A percentile compares a stretch with the other conserved stretches of the same genome.
These are phyloP conservation scores for Aureobasidium sp. DNA, from an alignment of 2,329 filamentous ascomycete species.

Conservation along the genomic window DNA sequence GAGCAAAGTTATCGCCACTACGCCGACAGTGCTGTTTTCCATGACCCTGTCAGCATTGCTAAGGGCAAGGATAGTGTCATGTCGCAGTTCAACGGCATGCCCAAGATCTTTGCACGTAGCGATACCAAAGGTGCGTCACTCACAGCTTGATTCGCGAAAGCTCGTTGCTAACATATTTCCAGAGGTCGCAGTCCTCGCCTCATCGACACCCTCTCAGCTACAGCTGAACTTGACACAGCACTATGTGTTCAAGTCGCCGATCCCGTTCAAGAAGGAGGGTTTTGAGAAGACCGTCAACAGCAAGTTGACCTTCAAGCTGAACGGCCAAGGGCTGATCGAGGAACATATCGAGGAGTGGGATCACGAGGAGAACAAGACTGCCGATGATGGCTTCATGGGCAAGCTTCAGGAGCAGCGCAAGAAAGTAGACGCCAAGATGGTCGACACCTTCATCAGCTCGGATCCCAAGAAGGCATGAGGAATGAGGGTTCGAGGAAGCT, in stretches of 20 bases:
- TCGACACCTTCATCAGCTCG: not conserved
- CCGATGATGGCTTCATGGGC: conserved; percentile 21
- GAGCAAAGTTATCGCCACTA: conserved; percentile 20
- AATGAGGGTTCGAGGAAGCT: too few relatives aligned
- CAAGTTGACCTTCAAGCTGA: conserved; percentile 20
- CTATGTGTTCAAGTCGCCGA: conserved; percentile 22
- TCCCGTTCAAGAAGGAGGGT: conserved; percentile 12
- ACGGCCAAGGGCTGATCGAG: conserved; percentile 18
- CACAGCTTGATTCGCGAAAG: not conserved
- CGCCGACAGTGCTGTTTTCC: conserved; percentile 19
- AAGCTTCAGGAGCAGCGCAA: conserved; percentile 21
- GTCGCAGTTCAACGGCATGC: conserved; percentile 23
- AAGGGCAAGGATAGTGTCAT: conserved; percentile 20
- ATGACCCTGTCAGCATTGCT: conserved; percentile 22
- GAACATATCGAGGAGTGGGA: conserved; percentile 23
- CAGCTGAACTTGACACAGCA: conserved; percentile 21
- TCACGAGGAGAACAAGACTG: conserved; percentile 19
- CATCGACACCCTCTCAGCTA: conserved; percentile 13
- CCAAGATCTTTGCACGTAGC: conserved; percentile 19
- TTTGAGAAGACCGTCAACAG: conserved; percentile 19
- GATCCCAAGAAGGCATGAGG: not conserved
- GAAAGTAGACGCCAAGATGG: conserved; percentile 20
- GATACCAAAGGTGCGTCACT: conserved; percentile 14
- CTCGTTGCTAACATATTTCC: not conserved
- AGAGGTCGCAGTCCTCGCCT: conserved; percentile 13